phyloP scores from a whole-genome alignment of 2,329 filamentous ascomycete genomes.

The Colletotrichum tamarilloi region DNA sequence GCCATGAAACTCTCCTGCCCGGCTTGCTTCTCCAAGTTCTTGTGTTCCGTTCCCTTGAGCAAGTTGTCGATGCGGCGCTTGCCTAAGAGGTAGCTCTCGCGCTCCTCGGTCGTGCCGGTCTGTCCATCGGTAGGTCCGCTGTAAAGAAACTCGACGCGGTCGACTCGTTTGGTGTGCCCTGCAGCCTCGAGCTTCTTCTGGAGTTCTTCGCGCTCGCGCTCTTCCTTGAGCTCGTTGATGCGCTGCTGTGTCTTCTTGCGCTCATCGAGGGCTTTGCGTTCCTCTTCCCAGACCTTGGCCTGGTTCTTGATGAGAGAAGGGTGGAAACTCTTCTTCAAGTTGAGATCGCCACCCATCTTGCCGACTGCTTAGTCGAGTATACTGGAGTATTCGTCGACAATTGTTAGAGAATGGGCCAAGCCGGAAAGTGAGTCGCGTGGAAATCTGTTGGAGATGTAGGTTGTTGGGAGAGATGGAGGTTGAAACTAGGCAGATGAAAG shows the following conservation, averaged over 20 bases:
- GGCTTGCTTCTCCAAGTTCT: slow-evolving; percentile 82
- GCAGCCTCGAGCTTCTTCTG: slow-evolving; percentile 90
- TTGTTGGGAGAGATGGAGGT: background rate
- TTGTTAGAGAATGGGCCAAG: background rate
- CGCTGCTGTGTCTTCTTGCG: slow-evolving; percentile 93
- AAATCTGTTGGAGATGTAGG: background rate
- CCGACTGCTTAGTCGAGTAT: slow-evolving; percentile 34
- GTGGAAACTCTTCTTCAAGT: slow-evolving; percentile 96
- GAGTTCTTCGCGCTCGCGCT: slow-evolving; percentile 91
- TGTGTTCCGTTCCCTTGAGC: slow-evolving; percentile 82
- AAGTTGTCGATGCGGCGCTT: slow-evolving; percentile 90
- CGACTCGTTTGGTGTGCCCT: slow-evolving; percentile 81
- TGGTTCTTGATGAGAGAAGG: slow-evolving; percentile 92
- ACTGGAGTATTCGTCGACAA: background rate
- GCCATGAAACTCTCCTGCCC: slow-evolving; percentile 70
- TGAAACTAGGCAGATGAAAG: background rate
- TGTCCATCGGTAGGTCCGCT: slow-evolving; percentile 84
- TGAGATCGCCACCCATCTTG: slow-evolving; percentile 94
- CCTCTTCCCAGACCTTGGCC: slow-evolving; percentile 88
- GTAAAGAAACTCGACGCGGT: slow-evolving; percentile 99
- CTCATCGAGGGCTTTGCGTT: slow-evolving; percentile 92
- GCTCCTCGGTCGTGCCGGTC: slow-evolving; percentile 84
- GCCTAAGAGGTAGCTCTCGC: slow-evolving; percentile 91
- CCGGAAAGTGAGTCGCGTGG: background rate
- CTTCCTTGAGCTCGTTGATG: slow-evolving; percentile 92